Percentiles rank a stretch among this genome's conserved stretches.
phyloP scores from a whole-genome alignment of 2,329 filamentous ascomycete genomes.

The Penicillium sp. region DNA sequence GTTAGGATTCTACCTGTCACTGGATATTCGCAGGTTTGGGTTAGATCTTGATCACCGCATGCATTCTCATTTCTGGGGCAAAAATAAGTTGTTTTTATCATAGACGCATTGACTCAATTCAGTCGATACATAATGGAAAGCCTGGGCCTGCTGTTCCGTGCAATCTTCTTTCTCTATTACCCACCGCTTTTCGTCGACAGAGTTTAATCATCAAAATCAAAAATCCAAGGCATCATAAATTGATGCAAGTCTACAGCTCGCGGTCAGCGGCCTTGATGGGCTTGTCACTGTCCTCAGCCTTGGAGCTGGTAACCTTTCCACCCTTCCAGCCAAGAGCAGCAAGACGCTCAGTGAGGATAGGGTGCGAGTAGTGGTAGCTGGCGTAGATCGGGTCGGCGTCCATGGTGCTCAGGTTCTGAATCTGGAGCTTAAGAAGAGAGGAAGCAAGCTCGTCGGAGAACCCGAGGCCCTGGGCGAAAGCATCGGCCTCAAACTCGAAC shows the following conservation, averaged over 20 bases:
- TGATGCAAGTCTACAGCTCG: constrained; percentile 56
- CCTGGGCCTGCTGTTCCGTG: neutral
- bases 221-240: neutral
- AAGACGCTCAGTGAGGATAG: constrained; percentile 87
- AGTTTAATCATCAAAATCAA: neutral
- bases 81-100: constrained; percentile 16
- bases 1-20: neutral
- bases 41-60: constrained; percentile 5
- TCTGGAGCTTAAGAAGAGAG: constrained; percentile 93
- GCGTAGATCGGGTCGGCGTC: constrained; percentile 98
- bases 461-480: constrained; percentile 78
- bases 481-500: constrained; percentile 95
- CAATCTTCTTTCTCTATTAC: neutral
- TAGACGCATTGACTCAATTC: constrained; percentile 4
- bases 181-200: neutral
- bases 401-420: constrained; percentile 97
- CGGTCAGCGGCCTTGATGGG: constrained; percentile 67
- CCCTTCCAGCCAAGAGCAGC: constrained; percentile 86
- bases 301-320: constrained; percentile 42
- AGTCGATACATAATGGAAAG: constrained; percentile 10
- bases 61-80: constrained; percentile 15
- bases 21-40: constrained; percentile 7
- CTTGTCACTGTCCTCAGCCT: constrained; percentile 52
- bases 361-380: constrained; percentile 97
- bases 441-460: constrained; percentile 77